A percentile compares a stretch with the other conserved stretches of the same genome.
These are phyloP conservation scores for Penicillium diatomitis DNA, from an alignment of 495 filamentous ascomycete species.

Conservation along the genomic window DNA sequence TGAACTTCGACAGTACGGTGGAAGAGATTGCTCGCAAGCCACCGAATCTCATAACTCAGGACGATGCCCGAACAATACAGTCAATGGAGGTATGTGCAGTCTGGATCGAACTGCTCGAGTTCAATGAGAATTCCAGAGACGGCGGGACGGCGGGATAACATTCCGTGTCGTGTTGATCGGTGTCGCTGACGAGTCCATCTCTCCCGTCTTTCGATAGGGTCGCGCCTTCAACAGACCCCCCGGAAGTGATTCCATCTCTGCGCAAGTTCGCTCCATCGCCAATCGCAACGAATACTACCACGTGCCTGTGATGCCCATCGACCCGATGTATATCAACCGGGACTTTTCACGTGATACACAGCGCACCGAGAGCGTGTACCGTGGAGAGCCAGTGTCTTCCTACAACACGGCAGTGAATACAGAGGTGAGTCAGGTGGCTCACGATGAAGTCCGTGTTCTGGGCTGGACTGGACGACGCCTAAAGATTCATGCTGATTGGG, in stretches of 20 bases:
- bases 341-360: conserved; percentile 28
- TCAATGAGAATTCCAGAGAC: no score
- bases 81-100: conserved; percentile 18
- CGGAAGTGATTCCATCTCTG: conserved; percentile 20
- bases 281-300: conserved; percentile 26
- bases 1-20: conserved; percentile 30
- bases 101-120: no score
- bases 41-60: conserved; percentile 22
- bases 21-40: conserved; percentile 25
- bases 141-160: no score
- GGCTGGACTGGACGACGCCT: no score
- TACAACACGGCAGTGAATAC: conserved; percentile 23
- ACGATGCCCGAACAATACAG: conserved; percentile 26
- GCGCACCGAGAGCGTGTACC: conserved; percentile 20
- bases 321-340: conserved; percentile 25
- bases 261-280: conserved; percentile 28
- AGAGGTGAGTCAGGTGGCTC: conserved; percentile 18
- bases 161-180: no score
- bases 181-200: not conserved
- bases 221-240: conserved; percentile 29
- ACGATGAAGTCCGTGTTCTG: not conserved
- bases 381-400: conserved; percentile 23
- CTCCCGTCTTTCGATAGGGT: conserved; percentile 8
- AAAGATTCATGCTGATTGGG: not conserved
- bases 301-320: conserved; percentile 13